These are phyloP conservation scores for Rhizoclosmatium globosum DNA, from an alignment of 192 early-diverging fungal species.

Conservation along the genomic window DNA sequence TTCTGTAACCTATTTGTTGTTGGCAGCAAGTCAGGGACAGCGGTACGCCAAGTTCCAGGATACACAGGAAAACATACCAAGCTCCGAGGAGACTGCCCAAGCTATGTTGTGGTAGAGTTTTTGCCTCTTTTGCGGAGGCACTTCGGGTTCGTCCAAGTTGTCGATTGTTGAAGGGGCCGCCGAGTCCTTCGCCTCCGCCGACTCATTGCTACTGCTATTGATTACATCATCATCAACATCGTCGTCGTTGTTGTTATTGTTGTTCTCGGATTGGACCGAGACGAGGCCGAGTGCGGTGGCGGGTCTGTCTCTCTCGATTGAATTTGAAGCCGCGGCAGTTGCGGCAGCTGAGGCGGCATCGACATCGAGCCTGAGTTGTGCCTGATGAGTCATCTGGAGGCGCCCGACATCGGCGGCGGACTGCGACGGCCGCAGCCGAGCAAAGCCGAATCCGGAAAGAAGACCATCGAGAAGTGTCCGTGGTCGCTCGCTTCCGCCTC, in stretches of 20 bases:
- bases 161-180: not conserved
- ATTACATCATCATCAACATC: not conserved
- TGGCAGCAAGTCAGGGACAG: not conserved
- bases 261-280: not conserved
- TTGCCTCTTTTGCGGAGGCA: not conserved
- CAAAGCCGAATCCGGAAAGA: conserved; percentile 12
- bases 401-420: not conserved
- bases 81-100: conserved; percentile 25
- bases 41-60: too few species aligned
- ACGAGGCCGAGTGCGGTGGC: not conserved
- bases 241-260: not conserved
- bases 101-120: conserved; percentile 24
- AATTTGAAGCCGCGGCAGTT: not conserved
- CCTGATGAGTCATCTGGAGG: too few species aligned
- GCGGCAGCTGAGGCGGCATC: not conserved
- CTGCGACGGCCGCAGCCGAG: not conserved
- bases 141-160: not conserved
- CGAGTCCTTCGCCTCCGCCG: not conserved
- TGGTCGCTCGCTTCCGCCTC: not conserved
- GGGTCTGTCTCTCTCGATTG: not conserved
- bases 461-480: conserved; percentile 13
- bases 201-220: not conserved
- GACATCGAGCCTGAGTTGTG: conserved; percentile 1
- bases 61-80: not conserved
- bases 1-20: conserved; percentile 20